Evolutionary conservation across 352 stramenopile genomes (phyloP), one percentile per base, ranked within the genome.

Genomic region (Peronospora destructor): DNA sequence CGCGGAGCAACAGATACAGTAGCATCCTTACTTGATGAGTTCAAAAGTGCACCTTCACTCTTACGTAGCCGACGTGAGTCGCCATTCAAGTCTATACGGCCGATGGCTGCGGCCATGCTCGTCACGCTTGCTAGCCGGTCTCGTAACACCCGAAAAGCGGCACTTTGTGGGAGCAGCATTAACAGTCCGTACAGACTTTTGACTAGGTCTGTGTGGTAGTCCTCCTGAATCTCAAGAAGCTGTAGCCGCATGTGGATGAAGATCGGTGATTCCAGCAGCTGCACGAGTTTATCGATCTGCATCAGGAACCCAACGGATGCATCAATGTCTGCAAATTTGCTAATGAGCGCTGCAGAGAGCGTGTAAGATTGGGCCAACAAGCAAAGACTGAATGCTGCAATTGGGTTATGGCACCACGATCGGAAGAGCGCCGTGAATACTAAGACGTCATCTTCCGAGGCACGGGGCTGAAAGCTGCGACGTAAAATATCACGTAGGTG

Each of bases 231-330:
- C 51, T 99, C 95, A 0, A 99, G 67, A 9, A 99, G 73, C 70
- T 99, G 96, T 19, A 99, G 71, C 17, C 97, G 83, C 68, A 99
- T 89, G 48, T 98, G 80, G 48, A 99, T 89, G 76, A 99, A 99
- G 40, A 99, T 97, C 4, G 97, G 97, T 42, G 95, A 99, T 71
- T 99, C 97, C 36, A 99, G 71, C 10, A 99, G 74, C 65, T 99
- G 96, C 26, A 99, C 96, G 29, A 99, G 83, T 62, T 99, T 99
- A 76, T 99, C 97, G 54, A 99, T 93, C 77, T 99, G 96, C 88
- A 99, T 98, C 6, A 99, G 69, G 62, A 98, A 99, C 4, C 95
- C 94, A 17, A 98, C 93, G n/a, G 90, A 97, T 11, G 97, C 88
- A 53, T 98, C 92, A 61, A 98, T 91, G 32, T 95, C 73, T n/a